phyloP scores from a whole-genome alignment of 306 rosid species.

The Clitoria ternatea region DNA sequence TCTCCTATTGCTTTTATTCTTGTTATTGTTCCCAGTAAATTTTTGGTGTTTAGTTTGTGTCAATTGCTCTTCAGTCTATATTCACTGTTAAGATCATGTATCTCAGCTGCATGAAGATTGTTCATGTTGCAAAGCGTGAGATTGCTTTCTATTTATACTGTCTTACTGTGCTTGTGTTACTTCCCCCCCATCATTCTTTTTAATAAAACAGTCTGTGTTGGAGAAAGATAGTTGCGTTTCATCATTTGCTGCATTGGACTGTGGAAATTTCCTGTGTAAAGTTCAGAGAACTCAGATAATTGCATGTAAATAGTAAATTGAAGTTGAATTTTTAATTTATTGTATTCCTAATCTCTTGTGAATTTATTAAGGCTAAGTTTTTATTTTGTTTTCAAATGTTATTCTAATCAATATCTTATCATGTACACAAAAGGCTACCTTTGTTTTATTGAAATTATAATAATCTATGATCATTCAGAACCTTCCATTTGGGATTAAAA shows the following conservation, averaged over 20 bases:
- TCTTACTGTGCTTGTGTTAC: not conserved
- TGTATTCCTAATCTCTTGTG: not conserved
- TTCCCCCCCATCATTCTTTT: not conserved
- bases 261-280: not conserved
- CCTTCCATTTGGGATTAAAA: not conserved
- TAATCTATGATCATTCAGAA: not conserved
- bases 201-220: not conserved
- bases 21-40: not conserved
- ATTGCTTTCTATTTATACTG: not conserved
- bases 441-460: not conserved
- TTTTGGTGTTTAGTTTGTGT: not conserved
- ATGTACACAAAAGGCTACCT: not conserved
- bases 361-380: not conserved
- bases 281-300: not conserved
- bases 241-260: slow-evolving; percentile 13
- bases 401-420: not conserved
- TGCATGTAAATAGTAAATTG: not conserved
- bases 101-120: not conserved
- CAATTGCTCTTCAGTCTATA: not conserved
- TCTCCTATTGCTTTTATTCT: not conserved
- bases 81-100: not conserved
- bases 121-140: not conserved
- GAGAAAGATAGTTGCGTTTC: not conserved
- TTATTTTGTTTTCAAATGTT: not conserved
- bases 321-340: not conserved